phyloP scores from a whole-genome alignment of 495 filamentous ascomycete species.

The Chaetomium fimeti region DNA sequence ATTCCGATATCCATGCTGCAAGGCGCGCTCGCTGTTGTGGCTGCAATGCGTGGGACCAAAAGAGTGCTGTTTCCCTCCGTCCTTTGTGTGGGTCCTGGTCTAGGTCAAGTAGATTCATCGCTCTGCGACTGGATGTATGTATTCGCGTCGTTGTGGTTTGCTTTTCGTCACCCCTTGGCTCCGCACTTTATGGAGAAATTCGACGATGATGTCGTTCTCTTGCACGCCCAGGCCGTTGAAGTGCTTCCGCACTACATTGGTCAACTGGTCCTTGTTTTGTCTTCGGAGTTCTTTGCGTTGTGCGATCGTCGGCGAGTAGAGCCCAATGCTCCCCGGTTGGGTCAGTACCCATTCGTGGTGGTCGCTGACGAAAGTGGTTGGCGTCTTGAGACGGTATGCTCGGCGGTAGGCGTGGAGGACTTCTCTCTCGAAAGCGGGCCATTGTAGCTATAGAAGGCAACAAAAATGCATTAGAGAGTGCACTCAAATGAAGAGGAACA shows the following conservation, averaged over 20 bases:
- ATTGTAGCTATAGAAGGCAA: slow-evolving; percentile 59
- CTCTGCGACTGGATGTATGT: slow-evolving; percentile 27
- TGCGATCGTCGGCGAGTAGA: slow-evolving; percentile 71
- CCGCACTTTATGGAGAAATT: slow-evolving; percentile 79
- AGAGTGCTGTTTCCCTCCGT: slow-evolving; percentile 22
- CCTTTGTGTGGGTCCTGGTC: background rate
- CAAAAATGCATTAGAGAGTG: slow-evolving; percentile 26
- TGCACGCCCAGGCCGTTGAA: slow-evolving; percentile 82
- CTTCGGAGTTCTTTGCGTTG: slow-evolving; percentile 59
- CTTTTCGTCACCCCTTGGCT: slow-evolving; percentile 38
- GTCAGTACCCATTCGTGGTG: slow-evolving; percentile 72
- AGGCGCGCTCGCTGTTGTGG: background rate
- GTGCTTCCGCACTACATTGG: slow-evolving; percentile 80
- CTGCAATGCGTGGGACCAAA: slow-evolving; percentile 6
- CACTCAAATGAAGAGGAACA: background rate
- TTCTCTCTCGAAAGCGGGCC: slow-evolving; percentile 67
- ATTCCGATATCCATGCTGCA: background rate
- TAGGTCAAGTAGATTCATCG: slow-evolving; percentile 11
- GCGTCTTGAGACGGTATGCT: slow-evolving; percentile 69
- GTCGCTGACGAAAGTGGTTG: slow-evolving; percentile 66
- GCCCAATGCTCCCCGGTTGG: slow-evolving; percentile 63
- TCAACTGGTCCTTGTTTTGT: slow-evolving; percentile 74
- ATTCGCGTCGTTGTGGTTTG: slow-evolving; percentile 32
- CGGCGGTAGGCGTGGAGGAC: slow-evolving; percentile 80
- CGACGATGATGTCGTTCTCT: slow-evolving; percentile 84